Conservation (phyloP, 208 protist species). For the Trypanosoma caninum region DNA sequence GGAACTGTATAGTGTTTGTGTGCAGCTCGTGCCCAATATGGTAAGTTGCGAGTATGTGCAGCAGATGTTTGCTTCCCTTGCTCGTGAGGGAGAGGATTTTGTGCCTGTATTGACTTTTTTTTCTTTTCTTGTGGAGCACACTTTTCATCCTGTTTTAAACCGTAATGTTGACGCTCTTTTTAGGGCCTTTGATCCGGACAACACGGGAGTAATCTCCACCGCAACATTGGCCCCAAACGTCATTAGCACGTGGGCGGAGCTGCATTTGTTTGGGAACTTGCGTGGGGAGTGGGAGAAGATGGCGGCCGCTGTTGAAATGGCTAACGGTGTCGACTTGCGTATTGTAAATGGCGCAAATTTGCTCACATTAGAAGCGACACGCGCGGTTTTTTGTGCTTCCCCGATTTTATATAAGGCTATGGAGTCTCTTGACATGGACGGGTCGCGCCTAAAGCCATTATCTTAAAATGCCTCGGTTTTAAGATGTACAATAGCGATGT, state of each 20-base stretch:
- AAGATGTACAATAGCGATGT: too few species aligned
- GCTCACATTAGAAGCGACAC: slow-evolving; percentile 28
- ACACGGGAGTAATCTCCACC: slow-evolving; percentile 36
- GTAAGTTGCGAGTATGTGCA: slow-evolving; percentile 47
- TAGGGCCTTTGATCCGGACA: slow-evolving; percentile 51
- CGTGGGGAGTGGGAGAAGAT: slow-evolving; percentile 66
- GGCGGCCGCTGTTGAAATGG: slow-evolving; percentile 33
- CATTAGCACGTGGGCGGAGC: slow-evolving; percentile 52
- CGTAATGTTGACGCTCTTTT: slow-evolving; percentile 62
- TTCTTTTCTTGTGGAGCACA: slow-evolving; percentile 51
- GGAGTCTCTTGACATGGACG: slow-evolving; percentile 64
- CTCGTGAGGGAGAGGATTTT: slow-evolving; percentile 21
- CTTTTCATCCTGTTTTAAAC: slow-evolving; percentile 53
- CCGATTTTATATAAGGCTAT: slow-evolving; percentile 33
- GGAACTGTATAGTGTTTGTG: slow-evolving; percentile 19
- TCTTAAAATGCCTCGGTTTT: slow-evolving; percentile 1
- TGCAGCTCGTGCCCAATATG: slow-evolving; percentile 17
- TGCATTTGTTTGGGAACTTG: slow-evolving; percentile 64
- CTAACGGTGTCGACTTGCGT: slow-evolving; percentile 21
- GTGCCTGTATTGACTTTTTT: slow-evolving; percentile 35
- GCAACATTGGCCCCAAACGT: slow-evolving; percentile 43
- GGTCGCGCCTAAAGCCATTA: slow-evolving; percentile 3
- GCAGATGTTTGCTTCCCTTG: slow-evolving; percentile 36
- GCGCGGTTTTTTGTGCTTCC: slow-evolving; percentile 44
- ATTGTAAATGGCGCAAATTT: slow-evolving; percentile 27